Conservation (phyloP, 805 yeast genomes). For the Candida krabiensis region DNA sequence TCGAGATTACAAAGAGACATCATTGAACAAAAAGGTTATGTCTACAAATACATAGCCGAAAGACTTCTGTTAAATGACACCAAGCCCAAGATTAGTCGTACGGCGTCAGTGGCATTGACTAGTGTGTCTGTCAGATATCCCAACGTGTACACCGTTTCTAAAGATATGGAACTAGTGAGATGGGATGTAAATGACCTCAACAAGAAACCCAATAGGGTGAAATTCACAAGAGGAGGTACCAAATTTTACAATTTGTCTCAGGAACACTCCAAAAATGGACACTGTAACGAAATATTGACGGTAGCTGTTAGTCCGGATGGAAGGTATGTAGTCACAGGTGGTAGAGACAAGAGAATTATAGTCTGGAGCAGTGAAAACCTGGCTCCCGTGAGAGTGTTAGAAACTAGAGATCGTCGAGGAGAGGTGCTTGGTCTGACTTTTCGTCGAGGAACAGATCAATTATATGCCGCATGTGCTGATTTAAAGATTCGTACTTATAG, state of each 20-base stretch:
- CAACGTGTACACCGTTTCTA: slow-evolving; percentile 74
- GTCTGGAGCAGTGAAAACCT: slow-evolving; percentile 85
- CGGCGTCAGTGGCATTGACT: slow-evolving; percentile 61
- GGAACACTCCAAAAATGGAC: slow-evolving; percentile 66
- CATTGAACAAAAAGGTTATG: slow-evolving; percentile 83
- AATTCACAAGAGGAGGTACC: slow-evolving; percentile 63
- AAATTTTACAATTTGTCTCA: slow-evolving; percentile 41
- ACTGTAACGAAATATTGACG: slow-evolving; percentile 70
- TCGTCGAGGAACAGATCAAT: slow-evolving; percentile 77
- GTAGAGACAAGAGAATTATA: slow-evolving; percentile 74
- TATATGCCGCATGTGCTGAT: slow-evolving; percentile 92
- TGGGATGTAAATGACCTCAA: slow-evolving; percentile 63
- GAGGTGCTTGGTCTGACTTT: slow-evolving; percentile 72
- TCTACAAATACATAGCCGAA: slow-evolving; percentile 67
- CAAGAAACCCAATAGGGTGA: slow-evolving; percentile 65
- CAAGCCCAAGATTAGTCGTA: slow-evolving; percentile 47
- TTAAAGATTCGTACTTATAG: slow-evolving; percentile 85
- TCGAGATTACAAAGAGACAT: slow-evolving; percentile 83
- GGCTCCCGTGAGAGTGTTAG: slow-evolving; percentile 73
- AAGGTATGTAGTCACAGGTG: slow-evolving; percentile 86
- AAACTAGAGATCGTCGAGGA: slow-evolving; percentile 70
- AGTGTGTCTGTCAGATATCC: slow-evolving; percentile 57
- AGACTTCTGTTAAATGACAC: slow-evolving; percentile 44
- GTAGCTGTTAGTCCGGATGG: slow-evolving; percentile 89
- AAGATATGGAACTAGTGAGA: slow-evolving; percentile 76